Evolutionary conservation across 306 rosid species (phyloP), one percentile per base, ranked within the genome.

Genomic region (Vicia sativa): DNA sequence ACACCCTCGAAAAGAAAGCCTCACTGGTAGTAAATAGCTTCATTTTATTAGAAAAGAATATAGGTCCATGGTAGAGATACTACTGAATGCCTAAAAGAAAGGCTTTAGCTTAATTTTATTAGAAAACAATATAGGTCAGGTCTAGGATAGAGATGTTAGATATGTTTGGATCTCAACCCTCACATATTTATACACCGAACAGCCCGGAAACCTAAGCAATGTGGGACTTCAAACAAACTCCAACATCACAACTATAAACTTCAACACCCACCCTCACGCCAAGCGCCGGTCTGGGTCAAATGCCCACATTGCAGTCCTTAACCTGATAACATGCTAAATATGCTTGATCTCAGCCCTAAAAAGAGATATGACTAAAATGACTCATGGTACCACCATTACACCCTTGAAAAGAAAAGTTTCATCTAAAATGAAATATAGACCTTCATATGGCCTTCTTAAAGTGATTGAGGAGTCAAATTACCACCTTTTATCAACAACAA

Each of bases 391-490:
- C 44, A 4, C 11, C 26, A 9, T 71, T 48, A 23, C 9, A 37
- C 42, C 62, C 62, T 25, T n/a, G 9, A 14, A 61, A 15, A 52
- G 43, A 14, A 26, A 16, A n/a, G 55, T 25, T 54, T 54, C 35
- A 25, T 54, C 60, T 54, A 54, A 54, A 54, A 54, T 54, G 16
- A 54, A 54, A 10, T 25, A 9, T 19, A 25, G 37, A 54, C 37
- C 60, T 11, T 25, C 35, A 25, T 54, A 54, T 54, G 60, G 9
- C 60, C 16, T 23, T 48, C 58, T 50, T 18, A 29, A 56, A 10
- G 49, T 16, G 29, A 61, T 59, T 26, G 34, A 37, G 15, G 11
- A 68, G 54, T 23, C 59, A 29, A 72, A n/a, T 21, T 34, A 42
- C 60, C 25, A 65, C 29, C 23, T 44, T 56, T 63, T 16, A 18